Base-by-base conservation (phyloP, 306 rosid species). In the Quercus cerris region DNA sequence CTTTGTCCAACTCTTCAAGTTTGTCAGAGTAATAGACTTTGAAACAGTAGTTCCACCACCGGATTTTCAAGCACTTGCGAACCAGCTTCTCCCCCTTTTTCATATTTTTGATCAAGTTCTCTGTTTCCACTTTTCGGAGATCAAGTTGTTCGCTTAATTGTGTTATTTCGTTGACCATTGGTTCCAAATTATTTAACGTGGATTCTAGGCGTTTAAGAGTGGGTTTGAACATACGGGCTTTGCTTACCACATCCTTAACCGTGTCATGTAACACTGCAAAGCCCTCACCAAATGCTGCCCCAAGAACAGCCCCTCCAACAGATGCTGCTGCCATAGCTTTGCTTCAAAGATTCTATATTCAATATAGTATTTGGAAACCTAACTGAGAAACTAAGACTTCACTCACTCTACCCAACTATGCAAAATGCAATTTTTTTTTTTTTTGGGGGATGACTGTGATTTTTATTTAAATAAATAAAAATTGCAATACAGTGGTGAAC, bases 1-100 rank as follows among this genome's bases (percentile, higher is more conserved):
- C 44, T 7, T 18, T 4, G 14, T 79, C 77, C 81, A 82, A 56
- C 1, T 17, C 70, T 17, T 20, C 8, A 71, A 85, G 81, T 67
- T 78, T 58, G 28, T 30, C 1, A 14, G 61, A 30, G 61, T 75
- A 81, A 25, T 4, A 7, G 17, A 12, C 57, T 56, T 10, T 62
- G 15, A 35, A 55, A 25, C 0, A 22, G 5, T 22, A 0, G 3
- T 78, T 70, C 80, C 80, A 77, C 75, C 11, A 1, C 0, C 0
- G 2, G 6, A 56, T 57, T 19, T 64, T 23, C 15, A 22, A 35
- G 76, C 70, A 78, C 56, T 68, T 52, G 3, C 15, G 30, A 57
- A 84, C n/a, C 3, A 73, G 70, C 44, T 3, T n/a, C 28, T 1
- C 55, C 6, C 80, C 87, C 8, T 73, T n/a, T 12, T 38, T 6